phyloP scores from a whole-genome alignment of 1,284 basidiomycete genomes.

The Agroathelia rolfsii region DNA sequence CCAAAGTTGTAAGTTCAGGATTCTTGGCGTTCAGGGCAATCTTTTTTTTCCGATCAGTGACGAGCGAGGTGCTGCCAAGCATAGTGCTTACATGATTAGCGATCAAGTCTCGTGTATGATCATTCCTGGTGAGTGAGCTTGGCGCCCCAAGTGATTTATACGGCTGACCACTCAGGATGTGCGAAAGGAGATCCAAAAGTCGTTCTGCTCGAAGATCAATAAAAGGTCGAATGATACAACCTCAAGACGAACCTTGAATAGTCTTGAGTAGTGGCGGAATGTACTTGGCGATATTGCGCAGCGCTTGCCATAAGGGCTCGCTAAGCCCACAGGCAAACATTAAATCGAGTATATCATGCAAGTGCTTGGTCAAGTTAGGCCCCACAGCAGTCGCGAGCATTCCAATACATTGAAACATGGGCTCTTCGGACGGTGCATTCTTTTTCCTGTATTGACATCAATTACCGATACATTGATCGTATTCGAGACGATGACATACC shows the following conservation, averaged over 20 bases:
- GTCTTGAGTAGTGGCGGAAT: conserved; percentile 89
- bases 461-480: conserved; percentile 10
- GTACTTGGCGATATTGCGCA: conserved; percentile 79
- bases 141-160: conserved; percentile 85
- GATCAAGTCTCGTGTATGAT: conserved; percentile 51
- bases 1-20: conserved; percentile 75
- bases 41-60: conserved; percentile 16
- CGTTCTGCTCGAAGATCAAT: conserved; percentile 45
- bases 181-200: conserved; percentile 74
- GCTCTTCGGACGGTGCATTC: conserved; percentile 88
- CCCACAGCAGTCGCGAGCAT: conserved; percentile 95
- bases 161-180: conserved; percentile 71
- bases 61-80: neutral
- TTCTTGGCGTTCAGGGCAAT: conserved; percentile 43
- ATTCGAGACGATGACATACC: conserved; percentile 38
- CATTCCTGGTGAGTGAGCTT: conserved; percentile 40
- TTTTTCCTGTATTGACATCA: conserved; percentile 60
- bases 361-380: conserved; percentile 87
- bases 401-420: conserved; percentile 96
- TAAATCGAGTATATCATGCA: conserved; percentile 94
- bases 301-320: conserved; percentile 79
- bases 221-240: conserved; percentile 2
- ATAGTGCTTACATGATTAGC: conserved; percentile 37
- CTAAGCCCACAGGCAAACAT: conserved; percentile 96
- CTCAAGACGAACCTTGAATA: conserved; percentile 83